Percentiles rank a stretch among this genome's conserved stretches.
phyloP scores from a whole-genome alignment of 2,329 filamentous ascomycete genomes.

The Cladosporium sp. region DNA sequence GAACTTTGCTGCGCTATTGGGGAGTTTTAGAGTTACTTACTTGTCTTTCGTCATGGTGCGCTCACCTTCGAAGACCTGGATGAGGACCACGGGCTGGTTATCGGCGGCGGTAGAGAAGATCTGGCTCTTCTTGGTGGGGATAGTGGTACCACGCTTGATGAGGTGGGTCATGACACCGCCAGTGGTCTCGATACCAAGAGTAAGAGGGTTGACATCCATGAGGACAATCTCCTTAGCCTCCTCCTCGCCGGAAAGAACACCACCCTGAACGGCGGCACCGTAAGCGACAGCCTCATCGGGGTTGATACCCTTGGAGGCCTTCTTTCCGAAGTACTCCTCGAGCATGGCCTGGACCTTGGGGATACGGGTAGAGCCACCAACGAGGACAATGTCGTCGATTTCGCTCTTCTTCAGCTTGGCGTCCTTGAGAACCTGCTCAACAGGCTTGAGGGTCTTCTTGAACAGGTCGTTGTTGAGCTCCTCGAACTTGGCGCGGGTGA shows the following conservation, averaged over 20 bases:
- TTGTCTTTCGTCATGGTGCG: conserved; percentile 46
- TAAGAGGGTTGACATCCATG: conserved; percentile 92
- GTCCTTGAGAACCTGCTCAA: conserved; percentile 97
- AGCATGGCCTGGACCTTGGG: conserved; percentile 94
- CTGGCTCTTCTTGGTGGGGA: conserved; percentile 98
- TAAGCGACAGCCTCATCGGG: conserved; percentile 98
- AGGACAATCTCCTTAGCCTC: conserved; percentile 62
- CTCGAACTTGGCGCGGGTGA: conserved; percentile 98
- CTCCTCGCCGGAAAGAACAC: conserved; percentile 86
- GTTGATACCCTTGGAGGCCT: conserved; percentile 98
- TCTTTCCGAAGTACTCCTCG: conserved; percentile 97
- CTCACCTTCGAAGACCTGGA: conserved; percentile 99
- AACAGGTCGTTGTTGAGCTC: conserved; percentile 98
- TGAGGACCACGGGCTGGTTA: conserved; percentile 97
- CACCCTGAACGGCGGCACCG: conserved; percentile 94
- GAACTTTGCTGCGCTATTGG: not conserved
- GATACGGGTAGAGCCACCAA: conserved; percentile 98
- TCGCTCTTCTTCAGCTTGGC: conserved; percentile 95
- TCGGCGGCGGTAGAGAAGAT: conserved; percentile 97
- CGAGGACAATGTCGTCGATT: conserved; percentile 92
- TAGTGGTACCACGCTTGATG: conserved; percentile 98
- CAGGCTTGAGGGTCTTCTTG: conserved; percentile 98
- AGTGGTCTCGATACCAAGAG: conserved; percentile 96
- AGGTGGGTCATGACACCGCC: conserved; percentile 96
- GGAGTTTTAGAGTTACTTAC: not conserved